A percentile compares a stretch with the other conserved stretches of the same genome.
phyloP scores from a whole-genome alignment of 352 stramenopile species.

The Phytophthora europaea region DNA sequence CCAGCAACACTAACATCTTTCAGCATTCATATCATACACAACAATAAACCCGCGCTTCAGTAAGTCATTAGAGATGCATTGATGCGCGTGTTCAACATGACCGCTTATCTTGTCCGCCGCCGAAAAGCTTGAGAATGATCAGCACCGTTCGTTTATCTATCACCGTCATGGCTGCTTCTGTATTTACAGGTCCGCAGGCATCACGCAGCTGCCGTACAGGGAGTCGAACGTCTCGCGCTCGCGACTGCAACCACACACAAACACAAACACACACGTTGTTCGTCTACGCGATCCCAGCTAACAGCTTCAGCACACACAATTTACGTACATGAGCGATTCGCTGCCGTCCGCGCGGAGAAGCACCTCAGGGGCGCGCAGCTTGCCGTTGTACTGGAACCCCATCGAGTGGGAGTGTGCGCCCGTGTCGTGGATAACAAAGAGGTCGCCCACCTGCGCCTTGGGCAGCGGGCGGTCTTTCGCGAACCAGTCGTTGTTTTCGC shows the following conservation, averaged over 20 bases:
- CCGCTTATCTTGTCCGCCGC: slow-evolving; percentile 13
- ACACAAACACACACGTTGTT: slow-evolving; percentile 10
- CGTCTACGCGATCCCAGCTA: background rate
- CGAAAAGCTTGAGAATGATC: slow-evolving; percentile 14
- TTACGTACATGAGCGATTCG: slow-evolving; percentile 76
- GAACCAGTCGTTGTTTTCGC: slow-evolving; percentile 95
- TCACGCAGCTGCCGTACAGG: slow-evolving; percentile 83
- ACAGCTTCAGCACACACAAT: background rate
- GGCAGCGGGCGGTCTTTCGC: slow-evolving; percentile 86
- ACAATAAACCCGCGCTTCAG: slow-evolving; percentile 11
- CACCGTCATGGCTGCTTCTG: slow-evolving; percentile 1
- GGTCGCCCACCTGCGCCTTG: slow-evolving; percentile 77
- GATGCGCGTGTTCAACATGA: slow-evolving; percentile 16
- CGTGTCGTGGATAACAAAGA: slow-evolving; percentile 93
- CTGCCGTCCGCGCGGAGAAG: slow-evolving; percentile 68
- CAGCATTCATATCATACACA: slow-evolving; percentile 4
- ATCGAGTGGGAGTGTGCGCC: slow-evolving; percentile 93
- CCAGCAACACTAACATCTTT: background rate
- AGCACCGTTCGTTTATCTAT: slow-evolving; percentile 24
- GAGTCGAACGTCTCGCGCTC: slow-evolving; percentile 81
- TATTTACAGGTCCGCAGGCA: slow-evolving; percentile 61
- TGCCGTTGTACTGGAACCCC: slow-evolving; percentile 95
- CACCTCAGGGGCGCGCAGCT: slow-evolving; percentile 90
- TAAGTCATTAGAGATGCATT: slow-evolving; percentile 25
- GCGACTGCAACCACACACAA: slow-evolving; percentile 50